Evolutionary conservation across 2,329 filamentous ascomycete species (phyloP).

Genomic region (Xenosphaeropsis pyriputrescens): DNA sequence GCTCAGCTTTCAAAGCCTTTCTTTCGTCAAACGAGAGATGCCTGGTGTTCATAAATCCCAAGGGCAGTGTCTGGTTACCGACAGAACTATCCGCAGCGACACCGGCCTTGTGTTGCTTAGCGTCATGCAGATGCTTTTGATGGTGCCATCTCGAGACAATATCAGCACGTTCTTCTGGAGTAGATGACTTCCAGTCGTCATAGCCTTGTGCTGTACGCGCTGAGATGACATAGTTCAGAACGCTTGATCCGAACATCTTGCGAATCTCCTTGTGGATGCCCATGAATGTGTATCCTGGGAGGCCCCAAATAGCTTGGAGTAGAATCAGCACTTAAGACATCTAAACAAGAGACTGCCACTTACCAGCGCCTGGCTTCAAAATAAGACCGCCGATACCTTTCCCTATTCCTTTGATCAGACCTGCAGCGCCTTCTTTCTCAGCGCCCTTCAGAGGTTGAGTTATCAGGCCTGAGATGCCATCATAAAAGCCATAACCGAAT

Average conservation of each 20-base stretch:
- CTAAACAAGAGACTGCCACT: conserved; percentile 11
- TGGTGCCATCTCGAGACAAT: conserved; percentile 42
- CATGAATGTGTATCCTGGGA: conserved; percentile 73
- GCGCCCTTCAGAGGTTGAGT: conserved; percentile 62
- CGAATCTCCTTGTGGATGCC: conserved; percentile 67
- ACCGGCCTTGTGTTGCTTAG: conserved; percentile 21
- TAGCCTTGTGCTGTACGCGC: conserved; percentile 64
- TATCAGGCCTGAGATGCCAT: conserved; percentile 68
- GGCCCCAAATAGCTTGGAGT: conserved; percentile 40
- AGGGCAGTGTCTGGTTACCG: conserved; percentile 9
- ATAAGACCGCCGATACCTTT: conserved; percentile 73
- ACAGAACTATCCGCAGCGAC: conserved; percentile 10
- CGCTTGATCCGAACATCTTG: conserved; percentile 53
- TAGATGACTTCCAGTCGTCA: conserved; percentile 42
- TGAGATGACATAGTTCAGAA: conserved; percentile 67
- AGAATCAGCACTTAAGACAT: no score
- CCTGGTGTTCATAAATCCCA: conserved; percentile 33
- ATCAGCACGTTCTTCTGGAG: conserved; percentile 42
- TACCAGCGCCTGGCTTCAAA: conserved; percentile 68
- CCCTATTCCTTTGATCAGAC: conserved; percentile 65
- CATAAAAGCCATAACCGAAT: conserved; percentile 63
- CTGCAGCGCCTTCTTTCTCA: conserved; percentile 47
- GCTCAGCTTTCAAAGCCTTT: conserved; percentile 32
- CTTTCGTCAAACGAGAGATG: conserved; percentile 33
- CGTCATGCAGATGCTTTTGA: conserved; percentile 19